Base-by-base conservation (phyloP, 257 asterid species). In the Solanum medicagineum region DNA sequence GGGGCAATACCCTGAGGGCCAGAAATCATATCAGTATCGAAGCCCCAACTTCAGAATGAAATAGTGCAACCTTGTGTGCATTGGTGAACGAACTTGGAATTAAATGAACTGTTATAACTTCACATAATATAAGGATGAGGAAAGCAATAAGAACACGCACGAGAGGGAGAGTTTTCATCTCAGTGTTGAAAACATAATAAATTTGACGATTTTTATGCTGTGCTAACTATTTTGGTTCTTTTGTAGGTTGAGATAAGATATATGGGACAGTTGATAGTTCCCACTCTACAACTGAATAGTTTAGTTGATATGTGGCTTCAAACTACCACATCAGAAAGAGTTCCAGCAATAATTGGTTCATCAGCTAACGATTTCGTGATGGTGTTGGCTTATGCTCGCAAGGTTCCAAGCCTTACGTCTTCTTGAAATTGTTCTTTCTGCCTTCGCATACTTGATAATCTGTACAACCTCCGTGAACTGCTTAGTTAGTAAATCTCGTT, bases 301-400 rank as follows among this genome's bases (percentile, higher is more conserved):
- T 90, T 96, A 40, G 93, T 93, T 55, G 99, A 94, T 65, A 74
- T 91, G 73, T 94, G 99, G 99, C 95, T 93, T 85, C 97, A 88
- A 87, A 90, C 91, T 57, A 84, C 92, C 4, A 49, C 89, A 1
- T 55, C 87, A 2, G 92, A 91, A 83, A 91, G 86, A 89, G 92
- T 93, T 49, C 83, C 95, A 15, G 93, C 95, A 54, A 86, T 89
- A 44, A 89, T 96, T 44, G 97, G 99, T 81, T 91, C 98, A 59
- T 94, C 99, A 19, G 98, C 98, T 8, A 94, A 96, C 90, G 98
- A 96, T 42, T 94, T 93, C 26, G 95, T 96, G 82, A 92, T 95
- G 97, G 95, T 93, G 29, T 85, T 95, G 87, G 91, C 92, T 83
- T 95, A 95, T 73, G 91, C 95, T 29, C 97, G 97, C 51, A 95